Conservation (phyloP, 345 rosid genomes). For the Schrenkiella parvula region DNA sequence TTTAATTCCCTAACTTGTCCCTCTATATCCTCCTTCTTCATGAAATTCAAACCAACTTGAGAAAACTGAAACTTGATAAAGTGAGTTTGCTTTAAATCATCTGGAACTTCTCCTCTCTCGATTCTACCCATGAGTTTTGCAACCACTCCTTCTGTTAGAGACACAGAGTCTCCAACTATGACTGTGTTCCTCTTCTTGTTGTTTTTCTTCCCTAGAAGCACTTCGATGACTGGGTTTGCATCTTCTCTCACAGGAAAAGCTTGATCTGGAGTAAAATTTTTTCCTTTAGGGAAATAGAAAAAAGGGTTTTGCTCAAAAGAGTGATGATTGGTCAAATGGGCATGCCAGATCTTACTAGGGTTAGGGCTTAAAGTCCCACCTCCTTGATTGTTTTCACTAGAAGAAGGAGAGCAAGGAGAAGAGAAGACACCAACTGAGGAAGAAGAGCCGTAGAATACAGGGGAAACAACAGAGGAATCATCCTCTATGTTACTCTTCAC, state of each 20-base stretch:
- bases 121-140: conserved; percentile 53
- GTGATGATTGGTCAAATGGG: conserved; percentile 43
- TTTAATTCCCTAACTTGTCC: conserved; percentile 52
- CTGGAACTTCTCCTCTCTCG: conserved; percentile 74
- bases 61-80: conserved; percentile 69
- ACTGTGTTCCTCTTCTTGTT: conserved; percentile 60
- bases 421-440: conserved; percentile 74
- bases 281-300: conserved; percentile 51
- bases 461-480: conserved; percentile 48
- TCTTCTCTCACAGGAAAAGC: conserved; percentile 47
- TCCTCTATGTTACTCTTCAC: conserved; percentile 70
- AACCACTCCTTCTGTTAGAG: conserved; percentile 53
- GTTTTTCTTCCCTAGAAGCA: conserved; percentile 48
- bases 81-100: conserved; percentile 50
- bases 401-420: conserved; percentile 78
- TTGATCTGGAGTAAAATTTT: conserved; percentile 33
- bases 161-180: conserved; percentile 64
- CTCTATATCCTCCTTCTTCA: conserved; percentile 64
- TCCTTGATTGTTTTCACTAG: conserved; percentile 42
- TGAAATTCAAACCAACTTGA: conserved; percentile 55
- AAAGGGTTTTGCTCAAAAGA: conserved; percentile 51
- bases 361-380: conserved; percentile 38
- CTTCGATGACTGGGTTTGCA: conserved; percentile 61
- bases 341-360: conserved; percentile 54
- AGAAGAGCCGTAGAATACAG: conserved; percentile 54